A percentile compares a stretch with the other conserved stretches of the same genome.
Evolutionary conservation across 768 basidiomycete species (phyloP).

Genomic region (Neoboletus magnificus): DNA sequence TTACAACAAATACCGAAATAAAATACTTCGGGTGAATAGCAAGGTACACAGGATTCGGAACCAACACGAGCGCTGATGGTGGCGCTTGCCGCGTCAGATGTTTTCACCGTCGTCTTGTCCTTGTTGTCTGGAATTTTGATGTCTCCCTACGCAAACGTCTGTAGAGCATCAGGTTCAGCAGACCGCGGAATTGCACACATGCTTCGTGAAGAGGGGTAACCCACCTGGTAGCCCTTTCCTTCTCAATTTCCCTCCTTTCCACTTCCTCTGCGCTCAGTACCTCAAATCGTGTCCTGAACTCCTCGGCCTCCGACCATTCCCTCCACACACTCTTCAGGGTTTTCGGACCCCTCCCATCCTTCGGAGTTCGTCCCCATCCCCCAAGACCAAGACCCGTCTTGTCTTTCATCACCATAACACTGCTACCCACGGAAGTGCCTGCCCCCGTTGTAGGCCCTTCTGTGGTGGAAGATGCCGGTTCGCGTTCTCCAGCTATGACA

Average conservation of each 20-base stretch:
- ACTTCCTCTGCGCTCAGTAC: slow-evolving; percentile 88
- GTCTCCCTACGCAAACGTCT: slow-evolving; percentile 65
- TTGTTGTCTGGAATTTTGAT: slow-evolving; percentile 58
- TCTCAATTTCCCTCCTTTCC: slow-evolving; percentile 83
- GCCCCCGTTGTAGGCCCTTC: slow-evolving; percentile 15
- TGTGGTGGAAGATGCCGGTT: slow-evolving; percentile 18
- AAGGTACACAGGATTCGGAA: slow-evolving; percentile 4
- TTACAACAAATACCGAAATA: slow-evolving; percentile 26
- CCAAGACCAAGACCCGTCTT: slow-evolving; percentile 78
- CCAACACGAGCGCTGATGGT: slow-evolving; percentile 5
- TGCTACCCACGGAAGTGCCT: slow-evolving; percentile 17
- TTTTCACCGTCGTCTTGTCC: slow-evolving; percentile 37
- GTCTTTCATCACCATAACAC: slow-evolving; percentile 66
- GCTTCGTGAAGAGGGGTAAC: slow-evolving; percentile 16
- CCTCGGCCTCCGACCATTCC: slow-evolving; percentile 91
- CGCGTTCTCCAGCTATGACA: slow-evolving; percentile 63
- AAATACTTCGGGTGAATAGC: slow-evolving; percentile 12
- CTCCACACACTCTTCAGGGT: slow-evolving; percentile 86
- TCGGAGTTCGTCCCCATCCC: slow-evolving; percentile 73
- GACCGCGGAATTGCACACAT: background rate
- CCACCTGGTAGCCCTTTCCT: slow-evolving; percentile 73
- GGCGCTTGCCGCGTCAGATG: background rate
- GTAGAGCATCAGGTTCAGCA: slow-evolving; percentile 7
- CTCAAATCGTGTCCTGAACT: slow-evolving; percentile 86
- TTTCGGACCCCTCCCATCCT: slow-evolving; percentile 78